Evolutionary conservation across 169 alveolate genomes (phyloP).

Genomic region (Plasmodium sp.): DNA sequence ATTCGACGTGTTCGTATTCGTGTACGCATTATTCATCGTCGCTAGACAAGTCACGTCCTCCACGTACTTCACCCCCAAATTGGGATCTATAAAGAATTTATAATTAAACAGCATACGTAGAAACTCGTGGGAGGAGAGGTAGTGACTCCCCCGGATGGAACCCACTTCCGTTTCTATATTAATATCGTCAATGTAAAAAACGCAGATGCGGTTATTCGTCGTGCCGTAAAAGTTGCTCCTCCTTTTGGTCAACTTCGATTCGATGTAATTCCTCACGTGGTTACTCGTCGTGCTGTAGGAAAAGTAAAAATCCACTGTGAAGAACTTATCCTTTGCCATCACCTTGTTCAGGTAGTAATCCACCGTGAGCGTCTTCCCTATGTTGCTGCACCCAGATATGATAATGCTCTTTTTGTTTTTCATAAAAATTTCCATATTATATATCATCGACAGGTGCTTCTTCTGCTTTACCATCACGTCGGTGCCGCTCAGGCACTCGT

Average conservation of each 20-base stretch:
- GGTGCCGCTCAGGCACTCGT: conserved; percentile 32
- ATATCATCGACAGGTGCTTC: conserved; percentile 49
- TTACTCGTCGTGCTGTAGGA: conserved; percentile 64
- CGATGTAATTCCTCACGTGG: conserved; percentile 67
- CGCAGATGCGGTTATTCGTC: conserved; percentile 47
- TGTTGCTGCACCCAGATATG: conserved; percentile 59
- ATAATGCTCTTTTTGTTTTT: conserved; percentile 61
- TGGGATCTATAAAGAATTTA: conserved; percentile 48
- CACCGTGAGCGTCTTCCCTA: conserved; percentile 58
- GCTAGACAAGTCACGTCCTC: conserved; percentile 68
- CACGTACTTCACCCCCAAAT: conserved; percentile 22
- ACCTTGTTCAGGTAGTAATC: conserved; percentile 56
- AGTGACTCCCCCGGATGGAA: conserved; percentile 15
- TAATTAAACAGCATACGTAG: conserved; percentile 52
- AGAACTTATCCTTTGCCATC: conserved; percentile 50
- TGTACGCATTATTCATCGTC: conserved; percentile 60
- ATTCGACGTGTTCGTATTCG: not conserved
- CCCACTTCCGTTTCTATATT: conserved; percentile 61
- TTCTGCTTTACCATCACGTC: conserved; percentile 59
- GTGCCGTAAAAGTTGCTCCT: conserved; percentile 66
- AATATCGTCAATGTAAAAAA: conserved; percentile 60
- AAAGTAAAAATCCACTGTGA: conserved; percentile 55
- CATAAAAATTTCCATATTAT: conserved; percentile 57
- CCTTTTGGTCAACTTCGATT: conserved; percentile 52
- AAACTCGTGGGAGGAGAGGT: conserved; percentile 64